Evolutionary conservation across 345 rosid species (phyloP), one percentile per base, ranked within the genome.

Genomic region (Laguncularia racemosa): DNA sequence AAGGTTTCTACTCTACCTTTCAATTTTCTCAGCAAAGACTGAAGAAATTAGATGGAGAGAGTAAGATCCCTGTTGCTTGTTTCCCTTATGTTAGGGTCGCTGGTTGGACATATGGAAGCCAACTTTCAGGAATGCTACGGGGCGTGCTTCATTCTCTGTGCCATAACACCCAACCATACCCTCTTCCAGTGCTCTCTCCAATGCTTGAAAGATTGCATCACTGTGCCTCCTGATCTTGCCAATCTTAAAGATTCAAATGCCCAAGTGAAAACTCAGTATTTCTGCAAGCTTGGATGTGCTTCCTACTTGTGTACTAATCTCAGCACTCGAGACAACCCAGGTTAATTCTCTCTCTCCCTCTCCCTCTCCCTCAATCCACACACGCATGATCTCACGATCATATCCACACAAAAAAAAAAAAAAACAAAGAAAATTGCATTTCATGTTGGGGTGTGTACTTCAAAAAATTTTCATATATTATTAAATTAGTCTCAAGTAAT

Each of bases 271-370:
- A 50, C 56, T 14, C 44, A 55, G 0, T 46, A 55, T 64, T 76
- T 60, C 70, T 81, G 86, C 71, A 76, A 60, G 62, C 71, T 78
- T 53, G 75, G 81, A 0, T 81, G 83, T 51, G 77, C 86, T 49
- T 50, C 55, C n/a, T 57, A 77, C 63, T 20, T 53, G 43, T 81
- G 86, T 63, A 20, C 77, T 46, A 52, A 61, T 14, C 2, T 81
- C 71, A 81, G 81, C 73, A 52, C 83, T 66, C 61, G 28, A 54
- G 44, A 60, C 6, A 48, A 76, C 43, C 77, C 86, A 2, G 69
- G 83, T 76, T 59, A n/a, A n/a, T 33, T 46, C 45, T 18, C 23
- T 43, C 20, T 40, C n/a, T n/a, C n/a, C n/a, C n/a, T n/a, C n/a
- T n/a, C n/a, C n/a, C 17, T 16, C 14, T 52, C 20, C 26, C 6